These are phyloP conservation scores for Pezicula radicicola DNA, from an alignment of 2,329 filamentous ascomycete species.

Conservation along the genomic window DNA sequence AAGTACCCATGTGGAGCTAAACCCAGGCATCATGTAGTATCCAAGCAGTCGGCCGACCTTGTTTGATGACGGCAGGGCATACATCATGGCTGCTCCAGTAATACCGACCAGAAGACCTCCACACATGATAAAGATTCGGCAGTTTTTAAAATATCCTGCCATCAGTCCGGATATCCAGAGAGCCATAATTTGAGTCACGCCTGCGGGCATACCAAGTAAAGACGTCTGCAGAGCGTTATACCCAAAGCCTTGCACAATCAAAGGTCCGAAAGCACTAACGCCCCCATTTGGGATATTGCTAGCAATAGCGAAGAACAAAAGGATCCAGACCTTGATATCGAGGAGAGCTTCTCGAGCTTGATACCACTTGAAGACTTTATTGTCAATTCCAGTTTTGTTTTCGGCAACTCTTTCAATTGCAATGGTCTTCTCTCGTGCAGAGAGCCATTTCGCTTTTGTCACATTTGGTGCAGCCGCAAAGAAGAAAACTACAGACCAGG, in stretches of 20 bases:
- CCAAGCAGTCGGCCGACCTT: neutral
- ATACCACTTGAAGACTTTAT: neutral
- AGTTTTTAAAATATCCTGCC: slow-evolving; percentile 40
- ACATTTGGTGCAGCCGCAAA: slow-evolving; percentile 14
- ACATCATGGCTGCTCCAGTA: slow-evolving; percentile 52
- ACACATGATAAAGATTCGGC: slow-evolving; percentile 41
- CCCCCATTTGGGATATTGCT: slow-evolving; percentile 4
- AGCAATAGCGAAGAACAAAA: neutral
- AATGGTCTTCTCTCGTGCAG: neutral
- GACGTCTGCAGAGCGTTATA: slow-evolving; percentile 46
- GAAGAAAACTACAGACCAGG: slow-evolving; percentile 32
- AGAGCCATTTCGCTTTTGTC: neutral
- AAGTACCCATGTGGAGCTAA: slow-evolving; percentile 41
- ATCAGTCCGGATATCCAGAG: slow-evolving; percentile 47
- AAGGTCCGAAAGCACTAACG: slow-evolving; percentile 29
- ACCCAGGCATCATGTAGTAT: neutral
- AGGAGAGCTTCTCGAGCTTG: slow-evolving; percentile 33
- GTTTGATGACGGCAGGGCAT: slow-evolving; percentile 21
- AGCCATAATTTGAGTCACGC: slow-evolving; percentile 42
- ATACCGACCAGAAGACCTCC: slow-evolving; percentile 46
- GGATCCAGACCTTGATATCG: slow-evolving; percentile 31
- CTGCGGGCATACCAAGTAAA: slow-evolving; percentile 51
- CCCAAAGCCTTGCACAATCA: slow-evolving; percentile 37
- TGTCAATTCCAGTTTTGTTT: neutral
- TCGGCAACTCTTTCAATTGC: slow-evolving; percentile 17